Base-by-base conservation (phyloP, 371 early-diverging fungal species). In the Gilbertella persicaria region DNA sequence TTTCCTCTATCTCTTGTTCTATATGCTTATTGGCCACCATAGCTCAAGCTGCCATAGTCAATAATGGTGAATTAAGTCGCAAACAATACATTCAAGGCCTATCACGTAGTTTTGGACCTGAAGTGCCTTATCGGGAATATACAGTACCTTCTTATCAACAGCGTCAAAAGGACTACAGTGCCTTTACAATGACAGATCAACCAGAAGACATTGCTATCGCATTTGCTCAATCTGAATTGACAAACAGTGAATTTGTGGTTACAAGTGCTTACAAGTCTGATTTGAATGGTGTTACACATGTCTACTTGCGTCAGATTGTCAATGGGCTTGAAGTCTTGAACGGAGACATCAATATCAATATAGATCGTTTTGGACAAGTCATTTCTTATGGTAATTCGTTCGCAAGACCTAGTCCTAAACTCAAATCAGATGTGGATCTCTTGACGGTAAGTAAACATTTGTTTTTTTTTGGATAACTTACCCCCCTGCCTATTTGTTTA, bases 261-360 rank as follows among this genome's bases (percentile, higher is more conserved):
- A 73, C 79, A 62, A 77, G 80, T 43, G 62, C 83, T 21, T 91
- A 91, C 62, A 80, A 74, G 35, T 81, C 86, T 51, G 82, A 84
- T 51, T 77, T 83, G 60, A 92, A 80, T 29, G 90, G 90, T 5
- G 82, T 91, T 5, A 90, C 92, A 3, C 94, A 93, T 51, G 84
- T 93, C 20, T 87, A 93, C 56, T 59, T 91, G n/a, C 78, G 83
- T 50, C 94, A 93, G 62, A 64, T 73, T 9, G 73, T 89, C 39
- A 64, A 87, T 55, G 92, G 90, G 5, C 62, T 89, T 1, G 87
- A 88, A 58, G 90, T 94, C 7, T 69, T 83, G 43, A 95, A 94
- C 61, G 92, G 86, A 35, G 84, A 87, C 52, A 85, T 89, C 58
- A 92, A 92, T 62, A 73, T 95, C 65, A 91, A 93, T 56, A 68